Percentiles rank a stretch among this genome's conserved stretches.
phyloP scores from a whole-genome alignment of 2,329 filamentous ascomycete genomes.

The Biscogniauxia mediterranea region DNA sequence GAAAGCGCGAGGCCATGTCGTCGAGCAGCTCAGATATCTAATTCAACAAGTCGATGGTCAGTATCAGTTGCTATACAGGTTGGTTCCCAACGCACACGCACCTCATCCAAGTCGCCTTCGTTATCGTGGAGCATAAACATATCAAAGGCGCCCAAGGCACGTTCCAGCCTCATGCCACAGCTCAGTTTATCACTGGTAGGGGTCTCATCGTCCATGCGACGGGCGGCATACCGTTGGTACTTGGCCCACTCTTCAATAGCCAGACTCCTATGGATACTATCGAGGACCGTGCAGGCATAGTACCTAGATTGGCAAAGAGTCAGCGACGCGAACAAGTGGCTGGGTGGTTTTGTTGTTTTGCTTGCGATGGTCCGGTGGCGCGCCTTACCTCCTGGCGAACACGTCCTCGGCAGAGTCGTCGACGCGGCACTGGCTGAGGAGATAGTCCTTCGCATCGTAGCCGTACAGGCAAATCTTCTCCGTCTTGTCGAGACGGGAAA shows the following conservation, averaged over 20 bases:
- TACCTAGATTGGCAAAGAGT: slow-evolving; percentile 45
- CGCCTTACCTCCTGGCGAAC: slow-evolving; percentile 55
- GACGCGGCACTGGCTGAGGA: slow-evolving; percentile 64
- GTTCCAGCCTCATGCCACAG: slow-evolving; percentile 61
- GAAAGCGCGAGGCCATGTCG: slow-evolving; percentile 57
- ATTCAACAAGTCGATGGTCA: neutral
- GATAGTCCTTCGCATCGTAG: slow-evolving; percentile 85
- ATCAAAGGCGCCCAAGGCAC: slow-evolving; percentile 79
- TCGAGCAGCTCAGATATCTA: slow-evolving; percentile 67
- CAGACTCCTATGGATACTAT: slow-evolving; percentile 75
- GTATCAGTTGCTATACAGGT: neutral
- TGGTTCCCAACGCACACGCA: slow-evolving; percentile 43
- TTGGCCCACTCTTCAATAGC: slow-evolving; percentile 76
- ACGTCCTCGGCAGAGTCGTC: slow-evolving; percentile 66
- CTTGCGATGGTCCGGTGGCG: neutral
- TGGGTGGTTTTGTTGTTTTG: neutral
- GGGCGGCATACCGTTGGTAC: slow-evolving; percentile 40
- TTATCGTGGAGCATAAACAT: slow-evolving; percentile 79
- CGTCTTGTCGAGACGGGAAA: slow-evolving; percentile 66
- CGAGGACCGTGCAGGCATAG: slow-evolving; percentile 71
- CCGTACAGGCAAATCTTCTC: slow-evolving; percentile 70
- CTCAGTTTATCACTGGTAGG: slow-evolving; percentile 39
- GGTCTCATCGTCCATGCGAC: slow-evolving; percentile 19
- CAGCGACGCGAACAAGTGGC: slow-evolving; percentile 2
- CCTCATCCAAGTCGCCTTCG: slow-evolving; percentile 71